Conservation (phyloP, 495 filamentous ascomycete species). For the Aspergillus diversus region DNA sequence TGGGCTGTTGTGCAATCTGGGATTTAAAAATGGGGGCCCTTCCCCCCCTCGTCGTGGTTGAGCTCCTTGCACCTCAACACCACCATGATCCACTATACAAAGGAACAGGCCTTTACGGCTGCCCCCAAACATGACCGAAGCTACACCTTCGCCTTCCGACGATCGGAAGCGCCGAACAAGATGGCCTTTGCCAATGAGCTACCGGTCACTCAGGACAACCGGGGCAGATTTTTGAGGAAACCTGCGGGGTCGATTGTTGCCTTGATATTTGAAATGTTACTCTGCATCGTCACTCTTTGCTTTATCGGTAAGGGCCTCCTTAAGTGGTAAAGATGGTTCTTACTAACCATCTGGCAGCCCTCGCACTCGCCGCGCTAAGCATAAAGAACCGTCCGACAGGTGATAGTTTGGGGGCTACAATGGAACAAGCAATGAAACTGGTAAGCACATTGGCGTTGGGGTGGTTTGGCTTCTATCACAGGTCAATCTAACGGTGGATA, state of each 20-base stretch:
- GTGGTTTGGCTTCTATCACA: not conserved
- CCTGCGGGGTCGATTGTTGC: constrained; percentile 18
- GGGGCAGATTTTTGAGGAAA: constrained; percentile 4
- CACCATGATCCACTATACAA: not conserved
- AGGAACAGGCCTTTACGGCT: not conserved
- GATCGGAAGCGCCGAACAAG: not conserved
- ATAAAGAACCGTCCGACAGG: constrained; percentile 17
- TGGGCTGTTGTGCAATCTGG: not conserved
- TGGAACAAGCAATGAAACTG: constrained; percentile 19
- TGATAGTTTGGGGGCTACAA: constrained; percentile 10
- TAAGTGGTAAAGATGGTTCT: not conserved
- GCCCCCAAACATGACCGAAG: constrained; percentile 4
- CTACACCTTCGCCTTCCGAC: not conserved
- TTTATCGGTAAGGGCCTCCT: constrained; percentile 9
- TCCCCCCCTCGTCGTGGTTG: not conserved
- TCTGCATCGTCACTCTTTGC: constrained; percentile 16
- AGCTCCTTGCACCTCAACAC: not conserved
- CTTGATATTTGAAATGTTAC: constrained; percentile 9
- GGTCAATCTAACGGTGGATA: not conserved
- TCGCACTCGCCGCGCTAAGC: constrained; percentile 12
- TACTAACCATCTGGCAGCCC: constrained; percentile 3
- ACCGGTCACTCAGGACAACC: not conserved
- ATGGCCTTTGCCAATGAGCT: constrained; percentile 6
- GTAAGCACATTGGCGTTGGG: not conserved
- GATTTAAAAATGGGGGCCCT: not conserved